Evolutionary conservation across 1,139 yeast species (phyloP).

Genomic region (Geotrichum citri-aurantii): DNA sequence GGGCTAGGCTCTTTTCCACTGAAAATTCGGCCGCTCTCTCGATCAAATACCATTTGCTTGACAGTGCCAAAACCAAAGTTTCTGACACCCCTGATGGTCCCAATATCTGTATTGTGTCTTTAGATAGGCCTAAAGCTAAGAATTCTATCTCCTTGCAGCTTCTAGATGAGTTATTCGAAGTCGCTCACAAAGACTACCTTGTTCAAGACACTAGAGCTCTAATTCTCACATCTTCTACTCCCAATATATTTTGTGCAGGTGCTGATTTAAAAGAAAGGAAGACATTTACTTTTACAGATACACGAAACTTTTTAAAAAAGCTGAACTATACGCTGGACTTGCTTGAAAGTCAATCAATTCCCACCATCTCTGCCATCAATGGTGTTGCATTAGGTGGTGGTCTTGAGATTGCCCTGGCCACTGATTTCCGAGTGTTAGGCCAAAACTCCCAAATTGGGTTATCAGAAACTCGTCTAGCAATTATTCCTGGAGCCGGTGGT

Average conservation of each 20-base stretch:
- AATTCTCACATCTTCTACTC: constrained; percentile 28
- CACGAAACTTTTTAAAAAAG: constrained; percentile 28
- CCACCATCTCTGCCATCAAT: constrained; percentile 32
- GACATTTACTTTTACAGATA: constrained; percentile 30
- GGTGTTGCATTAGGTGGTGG: constrained; percentile 36
- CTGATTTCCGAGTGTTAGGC: constrained; percentile 31
- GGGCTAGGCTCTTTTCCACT: constrained; percentile 3
- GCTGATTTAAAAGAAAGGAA: constrained; percentile 36
- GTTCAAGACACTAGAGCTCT: constrained; percentile 28
- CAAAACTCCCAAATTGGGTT: constrained; percentile 26
- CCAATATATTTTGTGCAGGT: constrained; percentile 34
- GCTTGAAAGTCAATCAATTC: constrained; percentile 29
- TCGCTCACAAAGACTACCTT: constrained; percentile 21
- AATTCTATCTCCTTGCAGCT: constrained; percentile 32
- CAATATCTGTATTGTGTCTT: constrained; percentile 27
- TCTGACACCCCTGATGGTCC: constrained; percentile 16
- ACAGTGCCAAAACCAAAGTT: background rate
- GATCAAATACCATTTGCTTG: constrained; percentile 10
- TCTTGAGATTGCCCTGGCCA: constrained; percentile 30
- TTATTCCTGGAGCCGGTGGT: constrained; percentile 35
- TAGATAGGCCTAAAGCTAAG: constrained; percentile 33
- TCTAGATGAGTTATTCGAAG: constrained; percentile 26
- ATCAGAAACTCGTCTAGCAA: constrained; percentile 32
- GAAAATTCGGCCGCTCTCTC: constrained; percentile 1
- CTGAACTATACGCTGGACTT: constrained; percentile 29